A percentile compares a stretch with the other conserved stretches of the same genome.
Conservation (phyloP, 805 yeast species). For the Teunomyces aglyptinius region DNA sequence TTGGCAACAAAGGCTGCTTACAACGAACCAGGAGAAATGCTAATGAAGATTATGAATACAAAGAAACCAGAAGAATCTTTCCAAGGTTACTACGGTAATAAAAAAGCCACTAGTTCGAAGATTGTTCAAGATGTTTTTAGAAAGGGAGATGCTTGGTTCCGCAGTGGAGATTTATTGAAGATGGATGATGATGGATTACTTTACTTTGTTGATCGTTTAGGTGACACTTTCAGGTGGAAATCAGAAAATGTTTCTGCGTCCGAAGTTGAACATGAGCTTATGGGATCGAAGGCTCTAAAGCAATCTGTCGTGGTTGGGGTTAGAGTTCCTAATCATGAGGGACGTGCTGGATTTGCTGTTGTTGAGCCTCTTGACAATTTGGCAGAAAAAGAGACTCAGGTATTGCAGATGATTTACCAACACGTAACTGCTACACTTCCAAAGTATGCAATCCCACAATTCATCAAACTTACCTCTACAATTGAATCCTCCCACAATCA, state of each 20-base stretch:
- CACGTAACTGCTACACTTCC: slow-evolving; percentile 54
- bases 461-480: slow-evolving; percentile 60
- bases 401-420: slow-evolving; percentile 27
- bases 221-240: slow-evolving; percentile 96
- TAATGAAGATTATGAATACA: slow-evolving; percentile 69
- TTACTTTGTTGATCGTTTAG: slow-evolving; percentile 87
- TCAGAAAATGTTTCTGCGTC: slow-evolving; percentile 92
- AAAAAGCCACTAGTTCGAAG: slow-evolving; percentile 75
- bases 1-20: slow-evolving; percentile 51
- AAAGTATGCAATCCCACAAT: slow-evolving; percentile 81
- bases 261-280: slow-evolving; percentile 81
- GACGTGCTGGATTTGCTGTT: slow-evolving; percentile 90
- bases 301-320: slow-evolving; percentile 88
- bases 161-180: slow-evolving; percentile 81
- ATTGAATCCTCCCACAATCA: slow-evolving; percentile 77
- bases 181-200: slow-evolving; percentile 65
- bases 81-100: slow-evolving; percentile 87
- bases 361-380: slow-evolving; percentile 50
- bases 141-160: slow-evolving; percentile 88
- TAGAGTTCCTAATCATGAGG: slow-evolving; percentile 82
- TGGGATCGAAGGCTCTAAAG: slow-evolving; percentile 45
- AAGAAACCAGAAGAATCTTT: slow-evolving; percentile 69
- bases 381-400: slow-evolving; percentile 32
- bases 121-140: slow-evolving; percentile 69
- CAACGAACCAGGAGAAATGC: slow-evolving; percentile 82